A percentile compares a stretch with the other conserved stretches of the same genome.
Conservation (phyloP, 345 rosid species). For the Citrus australasica region DNA sequence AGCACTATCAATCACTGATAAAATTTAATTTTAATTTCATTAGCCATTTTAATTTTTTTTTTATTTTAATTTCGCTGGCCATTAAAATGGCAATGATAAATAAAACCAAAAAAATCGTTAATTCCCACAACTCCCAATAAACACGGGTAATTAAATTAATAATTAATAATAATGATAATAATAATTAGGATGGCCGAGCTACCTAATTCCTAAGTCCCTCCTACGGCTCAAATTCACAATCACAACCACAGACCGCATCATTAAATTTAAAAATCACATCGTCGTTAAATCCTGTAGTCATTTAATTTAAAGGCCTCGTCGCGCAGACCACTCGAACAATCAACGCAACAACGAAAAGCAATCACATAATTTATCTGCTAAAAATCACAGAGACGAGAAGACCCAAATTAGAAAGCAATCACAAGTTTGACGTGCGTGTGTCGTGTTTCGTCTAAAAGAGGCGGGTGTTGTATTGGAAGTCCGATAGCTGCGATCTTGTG, state of each 20-base stretch:
- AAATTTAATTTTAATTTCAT: neutral
- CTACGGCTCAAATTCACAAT: neutral
- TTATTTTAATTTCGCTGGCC: neutral
- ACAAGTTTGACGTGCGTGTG: neutral
- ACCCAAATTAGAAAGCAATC: neutral
- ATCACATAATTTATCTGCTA: neutral
- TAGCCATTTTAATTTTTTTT: neutral
- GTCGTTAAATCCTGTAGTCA: neutral
- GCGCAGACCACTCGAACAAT: neutral
- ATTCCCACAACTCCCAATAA: neutral
- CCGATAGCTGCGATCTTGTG: neutral
- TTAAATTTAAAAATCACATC: neutral
- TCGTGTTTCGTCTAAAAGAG: neutral
- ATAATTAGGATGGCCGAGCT: neutral
- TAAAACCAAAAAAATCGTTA: neutral
- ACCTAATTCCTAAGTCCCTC: neutral
- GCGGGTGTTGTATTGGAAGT: neutral
- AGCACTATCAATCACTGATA: neutral
- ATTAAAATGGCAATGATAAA: neutral
- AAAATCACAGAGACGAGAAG: neutral
- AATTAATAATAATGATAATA: too few relatives aligned
- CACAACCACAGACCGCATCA: neutral
- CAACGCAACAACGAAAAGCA: neutral
- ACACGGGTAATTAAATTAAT: too few relatives aligned
- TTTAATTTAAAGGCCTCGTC: too few relatives aligned